phyloP scores from a whole-genome alignment of 2,329 filamentous ascomycete genomes.

The Fusarium bulbicola region DNA sequence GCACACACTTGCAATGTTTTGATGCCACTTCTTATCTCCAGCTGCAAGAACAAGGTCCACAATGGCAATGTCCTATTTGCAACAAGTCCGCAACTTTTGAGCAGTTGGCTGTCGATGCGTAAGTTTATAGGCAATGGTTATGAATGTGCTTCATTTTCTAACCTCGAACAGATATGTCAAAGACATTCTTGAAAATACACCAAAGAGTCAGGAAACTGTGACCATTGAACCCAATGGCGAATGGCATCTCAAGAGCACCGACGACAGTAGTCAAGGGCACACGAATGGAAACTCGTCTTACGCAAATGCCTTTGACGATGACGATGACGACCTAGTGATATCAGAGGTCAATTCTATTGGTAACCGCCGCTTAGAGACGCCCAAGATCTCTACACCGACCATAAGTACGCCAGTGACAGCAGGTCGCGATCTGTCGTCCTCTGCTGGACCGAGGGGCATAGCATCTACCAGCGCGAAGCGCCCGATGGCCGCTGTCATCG shows the following conservation, averaged over 20 bases:
- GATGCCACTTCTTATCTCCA: slow-evolving; percentile 93
- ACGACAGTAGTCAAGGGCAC: slow-evolving; percentile 43
- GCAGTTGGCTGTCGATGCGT: slow-evolving; percentile 87
- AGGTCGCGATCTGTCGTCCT: slow-evolving; percentile 49
- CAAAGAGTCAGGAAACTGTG: slow-evolving; percentile 79
- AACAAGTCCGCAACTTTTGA: slow-evolving; percentile 85
- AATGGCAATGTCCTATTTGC: slow-evolving; percentile 96
- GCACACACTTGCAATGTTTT: slow-evolving; percentile 93
- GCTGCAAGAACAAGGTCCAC: slow-evolving; percentile 93
- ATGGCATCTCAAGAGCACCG: slow-evolving; percentile 66
- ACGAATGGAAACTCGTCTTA: slow-evolving; percentile 42
- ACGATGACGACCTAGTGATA: slow-evolving; percentile 62
- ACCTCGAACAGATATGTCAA: slow-evolving; percentile 74
- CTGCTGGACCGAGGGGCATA: slow-evolving; percentile 47
- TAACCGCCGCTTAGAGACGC: slow-evolving; percentile 49
- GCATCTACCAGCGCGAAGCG: slow-evolving; percentile 57
- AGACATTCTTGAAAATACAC: slow-evolving; percentile 82
- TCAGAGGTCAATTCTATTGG: slow-evolving; percentile 53
- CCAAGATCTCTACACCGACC: slow-evolving; percentile 48
- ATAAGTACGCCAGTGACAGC: slow-evolving; percentile 52
- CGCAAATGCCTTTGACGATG: slow-evolving; percentile 44
- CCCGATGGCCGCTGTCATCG: slow-evolving; percentile 63
- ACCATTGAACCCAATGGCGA: slow-evolving; percentile 87
- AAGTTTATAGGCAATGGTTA: slow-evolving; percentile 46
- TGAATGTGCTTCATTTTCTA: slow-evolving; percentile 7